A percentile compares a stretch with the other conserved stretches of the same genome.
phyloP scores from a whole-genome alignment of 2,329 filamentous ascomycete species.

The Epichloe festucae region DNA sequence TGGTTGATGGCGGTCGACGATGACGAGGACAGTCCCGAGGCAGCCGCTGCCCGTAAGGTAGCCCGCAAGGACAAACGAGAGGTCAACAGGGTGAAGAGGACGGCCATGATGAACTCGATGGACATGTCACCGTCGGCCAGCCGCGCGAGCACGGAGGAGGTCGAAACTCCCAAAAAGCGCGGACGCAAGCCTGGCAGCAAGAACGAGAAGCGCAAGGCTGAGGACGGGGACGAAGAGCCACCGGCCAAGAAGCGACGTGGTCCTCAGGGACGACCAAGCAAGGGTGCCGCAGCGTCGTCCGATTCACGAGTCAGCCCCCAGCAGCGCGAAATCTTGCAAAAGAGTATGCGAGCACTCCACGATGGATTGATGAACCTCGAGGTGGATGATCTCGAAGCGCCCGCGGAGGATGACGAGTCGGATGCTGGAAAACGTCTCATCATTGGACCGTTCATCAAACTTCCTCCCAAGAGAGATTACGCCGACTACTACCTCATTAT shows the following conservation, averaged over 20 bases:
- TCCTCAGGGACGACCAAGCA: constrained; percentile 57
- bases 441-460: constrained; percentile 86
- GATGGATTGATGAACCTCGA: constrained; percentile 75
- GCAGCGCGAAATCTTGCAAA: constrained; percentile 66
- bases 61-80: constrained; percentile 71
- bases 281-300: constrained; percentile 22
- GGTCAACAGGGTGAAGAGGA: constrained; percentile 57
- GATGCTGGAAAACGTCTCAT: constrained; percentile 59
- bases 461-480: constrained; percentile 80
- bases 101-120: constrained; percentile 17
- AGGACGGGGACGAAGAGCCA: constrained; percentile 63
- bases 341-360: constrained; percentile 63
- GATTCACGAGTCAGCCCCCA: constrained; percentile 45
- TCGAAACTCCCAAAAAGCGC: constrained; percentile 67
- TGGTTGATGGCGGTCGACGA: constrained; percentile 98
- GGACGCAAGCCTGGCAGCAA: constrained; percentile 65
- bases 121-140: constrained; percentile 71
- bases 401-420: constrained; percentile 42
- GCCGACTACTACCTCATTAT: constrained; percentile 95
- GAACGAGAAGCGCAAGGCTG: constrained; percentile 79
- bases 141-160: constrained; percentile 69
- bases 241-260: constrained; percentile 68
- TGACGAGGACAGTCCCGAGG: constrained; percentile 87
- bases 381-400: constrained; percentile 55
- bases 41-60: constrained; percentile 80